A percentile compares a stretch with the other conserved stretches of the same genome.
Evolutionary conservation across 306 rosid genomes (phyloP).

Genomic region (Leucaena leucocephala): DNA sequence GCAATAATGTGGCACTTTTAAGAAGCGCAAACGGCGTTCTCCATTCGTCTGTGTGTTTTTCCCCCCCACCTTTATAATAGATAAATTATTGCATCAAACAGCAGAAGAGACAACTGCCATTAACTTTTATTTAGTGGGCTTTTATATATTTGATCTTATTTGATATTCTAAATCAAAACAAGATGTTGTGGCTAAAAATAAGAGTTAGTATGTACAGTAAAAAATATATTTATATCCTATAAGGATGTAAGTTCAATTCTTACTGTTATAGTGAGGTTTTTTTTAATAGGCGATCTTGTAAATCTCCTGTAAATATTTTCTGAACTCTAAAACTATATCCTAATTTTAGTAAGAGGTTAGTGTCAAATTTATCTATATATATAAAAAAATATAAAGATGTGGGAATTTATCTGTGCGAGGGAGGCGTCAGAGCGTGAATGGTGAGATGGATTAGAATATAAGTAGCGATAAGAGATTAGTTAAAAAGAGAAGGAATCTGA

Average conservation of each 20-base stretch:
- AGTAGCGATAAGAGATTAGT: neutral
- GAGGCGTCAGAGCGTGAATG: neutral
- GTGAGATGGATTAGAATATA: neutral
- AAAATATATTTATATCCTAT: too few relatives aligned
- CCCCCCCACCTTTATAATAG: neutral
- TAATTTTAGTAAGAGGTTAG: too few relatives aligned
- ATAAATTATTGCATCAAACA: neutral
- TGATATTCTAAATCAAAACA: neutral
- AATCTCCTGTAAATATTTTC: too few relatives aligned
- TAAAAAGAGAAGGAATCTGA: neutral
- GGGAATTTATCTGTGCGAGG: neutral
- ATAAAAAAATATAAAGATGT: too few relatives aligned
- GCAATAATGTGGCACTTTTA: neutral
- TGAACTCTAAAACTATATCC: too few relatives aligned
- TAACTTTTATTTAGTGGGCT: neutral
- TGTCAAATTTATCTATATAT: too few relatives aligned
- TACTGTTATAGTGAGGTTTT: too few relatives aligned
- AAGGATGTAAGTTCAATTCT: too few relatives aligned
- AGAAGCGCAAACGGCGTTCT: neutral
- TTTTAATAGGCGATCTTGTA: too few relatives aligned
- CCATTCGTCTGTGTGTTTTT: neutral
- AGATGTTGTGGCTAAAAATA: neutral
- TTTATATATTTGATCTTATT: too few relatives aligned
- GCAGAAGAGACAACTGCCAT: neutral
- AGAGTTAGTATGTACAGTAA: too few relatives aligned